Evolutionary conservation across 1,284 basidiomycete genomes (phyloP).

Genomic region (Mycocalia duriaeana): DNA sequence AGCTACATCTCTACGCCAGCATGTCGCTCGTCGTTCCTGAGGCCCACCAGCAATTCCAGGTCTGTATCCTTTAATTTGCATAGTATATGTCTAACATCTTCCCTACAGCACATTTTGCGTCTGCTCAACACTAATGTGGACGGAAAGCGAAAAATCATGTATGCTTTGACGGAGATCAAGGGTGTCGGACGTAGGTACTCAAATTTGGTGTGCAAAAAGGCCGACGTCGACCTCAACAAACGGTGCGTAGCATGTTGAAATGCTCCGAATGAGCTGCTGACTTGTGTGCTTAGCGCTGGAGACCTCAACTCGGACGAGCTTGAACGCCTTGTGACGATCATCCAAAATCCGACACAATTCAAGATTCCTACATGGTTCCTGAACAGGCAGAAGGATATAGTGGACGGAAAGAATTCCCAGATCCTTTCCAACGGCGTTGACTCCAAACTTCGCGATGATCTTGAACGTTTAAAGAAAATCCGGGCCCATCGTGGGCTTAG

Average conservation of each 20-base stretch:
- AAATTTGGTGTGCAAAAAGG: conserved; percentile 99
- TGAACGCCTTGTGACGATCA: conserved; percentile 98
- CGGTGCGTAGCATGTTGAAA: conserved; percentile 63
- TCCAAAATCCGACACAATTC: conserved; percentile 99
- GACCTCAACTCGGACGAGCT: conserved; percentile 69
- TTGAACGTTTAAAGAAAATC: conserved; percentile 99
- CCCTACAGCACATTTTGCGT: conserved; percentile 87
- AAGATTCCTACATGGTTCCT: conserved; percentile 99
- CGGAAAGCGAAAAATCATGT: conserved; percentile 98
- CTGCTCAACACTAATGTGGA: conserved; percentile 99
- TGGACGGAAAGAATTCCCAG: conserved; percentile 96
- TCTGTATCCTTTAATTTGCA: conserved; percentile 27
- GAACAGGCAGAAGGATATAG: conserved; percentile 98
- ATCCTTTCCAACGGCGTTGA: conserved; percentile 96
- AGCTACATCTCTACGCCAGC: conserved; percentile 17
- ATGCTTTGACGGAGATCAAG: conserved; percentile 97
- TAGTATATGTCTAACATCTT: conserved; percentile 5
- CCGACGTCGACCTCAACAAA: conserved; percentile 98
- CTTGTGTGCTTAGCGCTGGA: conserved; percentile 33
- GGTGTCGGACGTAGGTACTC: conserved; percentile 99
- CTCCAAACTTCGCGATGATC: conserved; percentile 97
- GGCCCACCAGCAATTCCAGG: conserved; percentile 90
- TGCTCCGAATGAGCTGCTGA: background rate
- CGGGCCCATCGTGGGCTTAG: conserved; percentile 96
- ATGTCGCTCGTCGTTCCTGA: conserved; percentile 96